phyloP scores from a whole-genome alignment of 2,329 filamentous ascomycete species.

The Penicillium concentricum region DNA sequence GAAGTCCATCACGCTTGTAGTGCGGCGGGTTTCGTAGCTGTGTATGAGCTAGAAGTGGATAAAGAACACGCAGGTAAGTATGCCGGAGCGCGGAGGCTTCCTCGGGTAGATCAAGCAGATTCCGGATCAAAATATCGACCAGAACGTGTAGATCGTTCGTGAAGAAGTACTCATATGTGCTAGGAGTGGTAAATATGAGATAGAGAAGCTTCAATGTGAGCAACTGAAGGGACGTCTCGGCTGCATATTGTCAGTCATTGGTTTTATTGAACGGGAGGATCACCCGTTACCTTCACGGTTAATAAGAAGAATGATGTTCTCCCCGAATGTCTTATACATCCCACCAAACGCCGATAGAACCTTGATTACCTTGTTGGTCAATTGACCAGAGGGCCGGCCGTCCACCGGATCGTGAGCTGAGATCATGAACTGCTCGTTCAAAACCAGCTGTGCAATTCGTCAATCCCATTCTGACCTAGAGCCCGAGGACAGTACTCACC shows the following conservation, averaged over 20 bases:
- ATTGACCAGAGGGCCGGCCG: conserved; percentile 46
- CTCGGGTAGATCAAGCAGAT: conserved; percentile 90
- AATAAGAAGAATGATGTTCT: conserved; percentile 91
- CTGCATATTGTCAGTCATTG: conserved; percentile 33
- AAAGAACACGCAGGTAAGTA: conserved; percentile 90
- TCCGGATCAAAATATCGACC: conserved; percentile 92
- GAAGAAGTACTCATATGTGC: conserved; percentile 97
- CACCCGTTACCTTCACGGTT: conserved; percentile 71
- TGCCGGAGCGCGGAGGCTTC: conserved; percentile 74
- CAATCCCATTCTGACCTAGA: background rate
- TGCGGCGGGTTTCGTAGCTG: conserved; percentile 82
- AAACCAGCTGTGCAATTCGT: conserved; percentile 64
- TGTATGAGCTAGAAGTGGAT: conserved; percentile 86
- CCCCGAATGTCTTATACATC: conserved; percentile 88
- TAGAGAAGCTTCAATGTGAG: conserved; percentile 96
- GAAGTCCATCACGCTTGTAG: conserved; percentile 86
- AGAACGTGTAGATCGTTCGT: conserved; percentile 94
- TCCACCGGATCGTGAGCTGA: conserved; percentile 56
- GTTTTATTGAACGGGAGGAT: background rate
- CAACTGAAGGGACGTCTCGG: conserved; percentile 88
- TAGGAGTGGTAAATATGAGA: conserved; percentile 85
- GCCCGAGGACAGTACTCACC: conserved; percentile 53
- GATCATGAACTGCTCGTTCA: conserved; percentile 99
- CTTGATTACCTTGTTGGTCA: conserved; percentile 94
- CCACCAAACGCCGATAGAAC: conserved; percentile 77